Conservation (phyloP, 495 filamentous ascomycete genomes). For the Neurospora sp. region DNA sequence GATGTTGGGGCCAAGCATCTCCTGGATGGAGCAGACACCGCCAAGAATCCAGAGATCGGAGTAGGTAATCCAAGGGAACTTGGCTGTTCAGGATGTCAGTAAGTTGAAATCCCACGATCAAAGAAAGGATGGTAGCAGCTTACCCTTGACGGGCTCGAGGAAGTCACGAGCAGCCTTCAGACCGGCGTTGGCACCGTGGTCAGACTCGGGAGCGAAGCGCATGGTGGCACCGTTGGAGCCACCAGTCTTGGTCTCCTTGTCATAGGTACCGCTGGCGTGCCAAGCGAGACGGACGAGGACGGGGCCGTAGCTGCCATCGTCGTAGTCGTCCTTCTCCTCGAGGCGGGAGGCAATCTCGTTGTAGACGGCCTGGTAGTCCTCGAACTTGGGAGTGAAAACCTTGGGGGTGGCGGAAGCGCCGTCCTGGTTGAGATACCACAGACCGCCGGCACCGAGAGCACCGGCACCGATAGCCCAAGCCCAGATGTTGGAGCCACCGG, state of each 20-base stretch:
- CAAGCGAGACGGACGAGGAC: conserved; percentile 78
- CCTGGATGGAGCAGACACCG: conserved; percentile 81
- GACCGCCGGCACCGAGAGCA: conserved; percentile 53
- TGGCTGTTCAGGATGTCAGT: conserved; percentile 40
- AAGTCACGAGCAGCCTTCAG: conserved; percentile 83
- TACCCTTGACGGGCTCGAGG: conserved; percentile 78
- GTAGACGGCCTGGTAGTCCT: conserved; percentile 95
- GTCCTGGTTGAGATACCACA: conserved; percentile 47
- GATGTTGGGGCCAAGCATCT: conserved; percentile 82
- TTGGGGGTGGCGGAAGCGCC: conserved; percentile 37
- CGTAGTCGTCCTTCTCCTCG: conserved; percentile 87
- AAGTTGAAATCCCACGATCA: background rate
- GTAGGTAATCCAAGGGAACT: conserved; percentile 93
- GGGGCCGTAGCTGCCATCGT: conserved; percentile 92
- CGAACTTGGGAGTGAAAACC: conserved; percentile 62
- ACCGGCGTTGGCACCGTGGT: conserved; percentile 92
- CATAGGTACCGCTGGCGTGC: conserved; percentile 84
- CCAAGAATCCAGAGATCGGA: conserved; percentile 93
- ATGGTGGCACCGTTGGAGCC: conserved; percentile 97
- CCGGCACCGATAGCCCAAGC: conserved; percentile 40
- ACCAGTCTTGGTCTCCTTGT: conserved; percentile 79
- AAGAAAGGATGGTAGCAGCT: conserved; percentile 11
- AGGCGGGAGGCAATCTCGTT: conserved; percentile 70
- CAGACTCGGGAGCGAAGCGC: conserved; percentile 86
- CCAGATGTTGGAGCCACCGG: conserved; percentile 38